Evolutionary conservation across 169 alveolate species (phyloP), one percentile per base, ranked within the genome.

Genomic region (Theileria parva): DNA sequence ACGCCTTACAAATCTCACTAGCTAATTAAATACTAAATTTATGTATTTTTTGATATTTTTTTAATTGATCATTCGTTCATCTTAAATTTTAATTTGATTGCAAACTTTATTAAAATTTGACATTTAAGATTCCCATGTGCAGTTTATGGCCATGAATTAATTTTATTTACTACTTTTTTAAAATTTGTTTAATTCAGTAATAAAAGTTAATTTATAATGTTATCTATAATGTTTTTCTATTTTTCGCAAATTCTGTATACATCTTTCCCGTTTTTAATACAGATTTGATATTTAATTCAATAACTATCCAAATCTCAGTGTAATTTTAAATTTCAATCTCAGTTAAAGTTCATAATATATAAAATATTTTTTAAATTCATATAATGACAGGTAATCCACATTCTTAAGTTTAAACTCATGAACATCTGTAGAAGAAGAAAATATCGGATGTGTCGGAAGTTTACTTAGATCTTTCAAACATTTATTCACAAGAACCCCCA

Each of bases 1-100:
- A 90, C 83, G 89, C 93, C 23, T 81, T 92, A 17, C 87, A 86
- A 34, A 92, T 92, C 48, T 86, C 96, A 7, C 84, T 88, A 79
- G 86, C 91, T 19, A 81, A 67, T 57, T 89, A 61, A 75, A 32
- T n/a, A 27, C 12, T 78, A 23, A 50, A 3, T 68, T 68, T 13
- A 44, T 44, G 53, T 44, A 44, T 44, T 44, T 44, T 44, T 44
- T 44, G 17, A 44, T 11, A 11, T 11, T 44, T 44, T 44, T 44
- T 44, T 4, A 44, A 44, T 44, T 44, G 53, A 44, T 44, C 53
- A 4, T 44, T 44, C 17, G 53, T 44, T 44, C 53, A 44, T 44
- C 53, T 4, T 44, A 44, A 44, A 44, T 44, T 44, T 44, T 44
- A 44, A 44, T 44, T 44, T 11, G 17, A 44, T 11, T 44, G 53